phyloP scores from a whole-genome alignment of 2,329 filamentous ascomycete species.

The Cytospora piceae region DNA sequence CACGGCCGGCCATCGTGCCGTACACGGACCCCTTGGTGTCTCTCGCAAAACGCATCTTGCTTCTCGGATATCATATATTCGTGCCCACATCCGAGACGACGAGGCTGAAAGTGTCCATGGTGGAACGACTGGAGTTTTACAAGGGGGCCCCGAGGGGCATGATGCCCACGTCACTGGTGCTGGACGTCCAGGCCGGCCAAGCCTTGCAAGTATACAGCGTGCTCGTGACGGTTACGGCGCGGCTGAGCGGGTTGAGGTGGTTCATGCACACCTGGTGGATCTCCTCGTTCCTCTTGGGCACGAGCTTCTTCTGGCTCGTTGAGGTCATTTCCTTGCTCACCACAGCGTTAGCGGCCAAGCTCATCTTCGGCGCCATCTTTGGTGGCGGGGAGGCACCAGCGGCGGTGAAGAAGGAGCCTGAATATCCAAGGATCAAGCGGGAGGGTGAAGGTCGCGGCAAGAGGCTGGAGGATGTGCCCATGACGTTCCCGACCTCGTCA shows the following conservation, averaged over 20 bases:
- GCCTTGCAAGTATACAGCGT: constrained; percentile 77
- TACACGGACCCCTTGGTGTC: constrained; percentile 75
- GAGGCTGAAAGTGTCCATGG: constrained; percentile 68
- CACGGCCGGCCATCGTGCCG: constrained; percentile 77
- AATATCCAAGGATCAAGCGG: constrained; percentile 20
- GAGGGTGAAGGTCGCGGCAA: constrained; percentile 13
- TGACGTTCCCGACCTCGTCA: constrained; percentile 30
- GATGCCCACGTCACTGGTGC: constrained; percentile 51
- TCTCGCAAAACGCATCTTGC: constrained; percentile 60
- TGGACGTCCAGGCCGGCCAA: constrained; percentile 71
- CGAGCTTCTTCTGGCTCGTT: constrained; percentile 73
- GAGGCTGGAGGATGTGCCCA: constrained; percentile 25
- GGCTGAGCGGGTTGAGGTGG: constrained; percentile 77
- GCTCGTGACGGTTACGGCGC: constrained; percentile 70
- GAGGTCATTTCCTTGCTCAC: constrained; percentile 70
- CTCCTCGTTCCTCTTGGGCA: constrained; percentile 69
- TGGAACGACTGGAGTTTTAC: constrained; percentile 71
- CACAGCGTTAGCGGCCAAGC: constrained; percentile 55
- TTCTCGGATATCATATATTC: constrained; percentile 71
- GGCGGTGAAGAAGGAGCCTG: constrained; percentile 37
- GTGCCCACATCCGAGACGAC: constrained; percentile 67
- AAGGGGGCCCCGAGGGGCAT: constrained; percentile 34
- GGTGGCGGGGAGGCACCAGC: constrained; percentile 26
- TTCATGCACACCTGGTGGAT: constrained; percentile 85
- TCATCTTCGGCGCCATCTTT: constrained; percentile 50